phyloP scores from a whole-genome alignment of 768 basidiomycete species.

The Chalciporus chontae region DNA sequence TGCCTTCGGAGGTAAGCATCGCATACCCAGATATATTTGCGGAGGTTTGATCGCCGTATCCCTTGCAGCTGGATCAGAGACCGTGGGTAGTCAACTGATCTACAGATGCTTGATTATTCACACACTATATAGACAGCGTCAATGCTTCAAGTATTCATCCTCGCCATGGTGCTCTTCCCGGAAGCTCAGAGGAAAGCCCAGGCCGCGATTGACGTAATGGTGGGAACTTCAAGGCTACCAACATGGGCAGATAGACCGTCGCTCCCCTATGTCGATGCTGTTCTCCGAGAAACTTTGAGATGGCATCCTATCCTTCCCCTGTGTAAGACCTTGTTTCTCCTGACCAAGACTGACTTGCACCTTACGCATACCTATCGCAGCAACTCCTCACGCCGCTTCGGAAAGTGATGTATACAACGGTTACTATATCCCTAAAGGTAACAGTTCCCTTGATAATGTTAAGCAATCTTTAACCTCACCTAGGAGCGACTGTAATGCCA shows the following conservation, averaged over 20 bases:
- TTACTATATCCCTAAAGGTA: conserved; percentile 27
- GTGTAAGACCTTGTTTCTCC: conserved; percentile 11
- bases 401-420: conserved; percentile 26
- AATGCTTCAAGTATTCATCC: conserved; percentile 29
- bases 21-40: neutral
- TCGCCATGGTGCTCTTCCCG: conserved; percentile 34
- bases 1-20: conserved; percentile 17
- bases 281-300: conserved; percentile 29
- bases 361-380: neutral
- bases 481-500: conserved; percentile 21
- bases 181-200: conserved; percentile 28
- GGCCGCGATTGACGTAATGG: conserved; percentile 25
- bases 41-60: neutral
- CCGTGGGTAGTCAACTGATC: conserved; percentile 2
- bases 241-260: conserved; percentile 20
- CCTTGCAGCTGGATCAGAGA: conserved; percentile 17
- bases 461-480: neutral
- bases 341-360: neutral
- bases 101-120: neutral
- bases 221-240: conserved; percentile 26
- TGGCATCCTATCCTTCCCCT: conserved; percentile 23
- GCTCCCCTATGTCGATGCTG: conserved; percentile 26
- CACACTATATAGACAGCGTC: conserved; percentile 19
- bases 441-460: neutral
- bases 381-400: conserved; percentile 17